Percentiles rank a stretch among this genome's conserved stretches.
These are phyloP conservation scores for Alternaria panax DNA, from an alignment of 2,329 filamentous ascomycete genomes.

Conservation along the genomic window DNA sequence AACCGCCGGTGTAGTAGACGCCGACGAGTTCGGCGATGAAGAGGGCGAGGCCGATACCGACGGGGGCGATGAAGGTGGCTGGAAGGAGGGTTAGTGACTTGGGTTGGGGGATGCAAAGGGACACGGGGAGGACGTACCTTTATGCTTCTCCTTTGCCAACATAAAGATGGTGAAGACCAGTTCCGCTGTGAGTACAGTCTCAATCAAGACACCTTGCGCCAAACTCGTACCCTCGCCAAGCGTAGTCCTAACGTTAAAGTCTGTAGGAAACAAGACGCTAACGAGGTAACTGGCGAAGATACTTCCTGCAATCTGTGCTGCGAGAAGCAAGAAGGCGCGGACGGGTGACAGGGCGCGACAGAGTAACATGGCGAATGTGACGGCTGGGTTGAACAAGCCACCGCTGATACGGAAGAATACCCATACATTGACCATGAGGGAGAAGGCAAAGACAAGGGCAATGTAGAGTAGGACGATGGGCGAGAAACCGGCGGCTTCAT, in stretches of 20 bases:
- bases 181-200: conserved; percentile 45
- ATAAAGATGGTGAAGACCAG: conserved; percentile 58
- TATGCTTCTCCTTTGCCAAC: conserved; percentile 76
- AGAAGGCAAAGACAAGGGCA: conserved; percentile 47
- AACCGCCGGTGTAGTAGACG: conserved; percentile 57
- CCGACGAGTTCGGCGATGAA: conserved; percentile 67
- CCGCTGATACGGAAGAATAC: conserved; percentile 50
- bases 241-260: conserved; percentile 56
- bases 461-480: conserved; percentile 52
- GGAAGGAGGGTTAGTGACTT: conserved; percentile 1
- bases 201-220: conserved; percentile 56
- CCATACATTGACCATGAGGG: conserved; percentile 51
- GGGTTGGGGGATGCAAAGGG: neutral
- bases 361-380: conserved; percentile 48
- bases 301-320: conserved; percentile 55
- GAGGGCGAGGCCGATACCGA: conserved; percentile 74
- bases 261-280: conserved; percentile 55
- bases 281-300: conserved; percentile 57
- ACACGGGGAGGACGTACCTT: conserved; percentile 39
- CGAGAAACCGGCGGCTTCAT: conserved; percentile 55
- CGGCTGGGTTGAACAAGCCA: conserved; percentile 41
- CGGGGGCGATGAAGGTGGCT: conserved; percentile 72
- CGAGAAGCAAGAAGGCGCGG: conserved; percentile 53
- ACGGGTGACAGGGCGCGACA: conserved; percentile 52
- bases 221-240: conserved; percentile 52